A percentile compares a stretch with the other conserved stretches of the same genome.
Conservation (phyloP, 331 rosid genomes). For the Saraca asoca region DNA sequence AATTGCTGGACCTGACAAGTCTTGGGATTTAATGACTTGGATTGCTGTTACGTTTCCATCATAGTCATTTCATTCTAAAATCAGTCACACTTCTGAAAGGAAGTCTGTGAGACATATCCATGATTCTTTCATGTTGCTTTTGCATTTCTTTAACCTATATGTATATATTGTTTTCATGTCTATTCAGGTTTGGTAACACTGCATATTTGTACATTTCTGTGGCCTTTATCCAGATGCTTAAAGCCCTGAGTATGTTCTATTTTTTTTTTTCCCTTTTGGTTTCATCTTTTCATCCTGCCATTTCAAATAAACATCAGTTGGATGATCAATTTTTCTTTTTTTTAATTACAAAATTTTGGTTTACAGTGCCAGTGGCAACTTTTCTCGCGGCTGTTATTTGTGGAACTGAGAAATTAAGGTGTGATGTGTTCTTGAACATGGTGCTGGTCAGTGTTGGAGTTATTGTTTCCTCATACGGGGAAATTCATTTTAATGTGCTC, state of each 20-base stretch:
- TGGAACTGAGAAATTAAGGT: constrained; percentile 83
- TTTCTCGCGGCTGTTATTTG: constrained; percentile 77
- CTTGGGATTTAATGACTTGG: no score
- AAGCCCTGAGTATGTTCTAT: constrained; percentile 71
- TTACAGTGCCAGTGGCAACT: constrained; percentile 96
- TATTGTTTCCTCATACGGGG: constrained; percentile 87
- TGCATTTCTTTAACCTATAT: neutral
- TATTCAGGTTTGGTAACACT: constrained; percentile 86
- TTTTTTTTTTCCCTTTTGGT: constrained; percentile 23
- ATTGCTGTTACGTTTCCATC: no score
- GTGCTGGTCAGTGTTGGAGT: constrained; percentile 96
- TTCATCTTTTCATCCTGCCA: neutral
- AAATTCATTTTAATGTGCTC: constrained; percentile 81
- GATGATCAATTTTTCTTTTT: neutral
- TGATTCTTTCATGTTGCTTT: neutral
- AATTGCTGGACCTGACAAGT: no score
- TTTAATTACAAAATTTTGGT: constrained; percentile 31
- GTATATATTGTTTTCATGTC: constrained; percentile 17
- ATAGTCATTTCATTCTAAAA: no score
- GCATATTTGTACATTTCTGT: constrained; percentile 90
- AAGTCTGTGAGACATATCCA: neutral
- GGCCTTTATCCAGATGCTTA: constrained; percentile 94
- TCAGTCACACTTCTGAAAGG: no score
- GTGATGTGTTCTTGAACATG: constrained; percentile 87
- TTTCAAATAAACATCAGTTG: no score